These are phyloP conservation scores for Coemansia sp. DNA, from an alignment of 192 early-diverging fungal species.

Conservation along the genomic window DNA sequence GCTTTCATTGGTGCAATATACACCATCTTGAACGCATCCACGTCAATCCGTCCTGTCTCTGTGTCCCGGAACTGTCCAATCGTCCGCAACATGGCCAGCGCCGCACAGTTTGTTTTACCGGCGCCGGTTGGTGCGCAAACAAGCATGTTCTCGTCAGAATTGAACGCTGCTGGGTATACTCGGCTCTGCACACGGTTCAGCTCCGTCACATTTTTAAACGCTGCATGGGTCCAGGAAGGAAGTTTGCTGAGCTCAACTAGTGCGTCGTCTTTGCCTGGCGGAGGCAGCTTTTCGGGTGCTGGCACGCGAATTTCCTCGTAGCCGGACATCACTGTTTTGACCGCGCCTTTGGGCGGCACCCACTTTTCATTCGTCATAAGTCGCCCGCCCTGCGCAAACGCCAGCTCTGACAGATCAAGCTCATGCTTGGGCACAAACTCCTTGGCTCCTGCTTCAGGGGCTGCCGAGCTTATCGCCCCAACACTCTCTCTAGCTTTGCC, in stretches of 20 bases:
- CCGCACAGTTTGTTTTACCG: slow-evolving; percentile 97
- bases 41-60: slow-evolving; percentile 68
- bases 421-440: slow-evolving; percentile 24
- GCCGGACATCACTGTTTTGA: slow-evolving; percentile 82
- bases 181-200: slow-evolving; percentile 92
- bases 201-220: slow-evolving; percentile 65
- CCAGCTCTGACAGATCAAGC: slow-evolving; percentile 79
- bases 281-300: slow-evolving; percentile 67
- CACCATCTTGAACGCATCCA: slow-evolving; percentile 93
- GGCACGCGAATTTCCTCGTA: slow-evolving; percentile 97
- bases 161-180: slow-evolving; percentile 85
- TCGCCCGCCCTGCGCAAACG: slow-evolving; percentile 91
- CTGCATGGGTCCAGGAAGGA: slow-evolving; percentile 78
- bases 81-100: slow-evolving; percentile 91
- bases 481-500: neutral
- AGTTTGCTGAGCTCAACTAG: slow-evolving; percentile 64
- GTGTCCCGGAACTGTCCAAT: slow-evolving; percentile 78
- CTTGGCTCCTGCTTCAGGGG: neutral
- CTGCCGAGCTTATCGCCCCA: neutral
- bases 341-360: slow-evolving; percentile 87
- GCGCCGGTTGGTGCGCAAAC: slow-evolving; percentile 99
- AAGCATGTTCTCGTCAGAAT: slow-evolving; percentile 88
- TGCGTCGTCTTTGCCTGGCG: slow-evolving; percentile 64
- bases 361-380: slow-evolving; percentile 98
- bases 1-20: slow-evolving; percentile 99